Conservation (phyloP, 257 asterid species). For the Ligustrum vulgare region DNA sequence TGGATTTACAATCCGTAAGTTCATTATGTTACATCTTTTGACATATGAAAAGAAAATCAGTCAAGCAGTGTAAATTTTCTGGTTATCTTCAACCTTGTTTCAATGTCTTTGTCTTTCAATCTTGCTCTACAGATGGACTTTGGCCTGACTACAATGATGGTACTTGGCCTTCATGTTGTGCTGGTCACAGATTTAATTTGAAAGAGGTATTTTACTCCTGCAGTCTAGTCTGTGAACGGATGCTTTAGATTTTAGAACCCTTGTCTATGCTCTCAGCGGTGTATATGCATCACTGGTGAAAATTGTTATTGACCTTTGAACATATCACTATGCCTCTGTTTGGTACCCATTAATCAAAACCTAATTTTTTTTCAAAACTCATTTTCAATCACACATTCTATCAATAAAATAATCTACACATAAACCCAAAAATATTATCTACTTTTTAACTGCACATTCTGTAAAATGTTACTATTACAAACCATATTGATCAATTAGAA, state of each 20-base stretch:
- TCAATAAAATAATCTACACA: too few relatives aligned
- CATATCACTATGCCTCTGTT: too few relatives aligned
- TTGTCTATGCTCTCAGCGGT: slow-evolving; percentile 2
- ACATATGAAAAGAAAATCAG: too few relatives aligned
- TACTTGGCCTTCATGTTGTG: slow-evolving; percentile 90
- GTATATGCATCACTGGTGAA: neutral
- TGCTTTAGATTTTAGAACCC: slow-evolving; percentile 12
- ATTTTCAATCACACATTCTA: too few relatives aligned
- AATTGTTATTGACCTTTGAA: slow-evolving; percentile 5
- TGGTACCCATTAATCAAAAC: too few relatives aligned
- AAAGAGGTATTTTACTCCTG: slow-evolving; percentile 48
- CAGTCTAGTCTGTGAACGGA: slow-evolving; percentile 3
- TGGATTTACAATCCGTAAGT: slow-evolving; percentile 87
- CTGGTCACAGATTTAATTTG: slow-evolving; percentile 56
- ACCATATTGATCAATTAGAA: neutral
- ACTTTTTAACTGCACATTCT: too few relatives aligned
- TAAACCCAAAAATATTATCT: too few relatives aligned
- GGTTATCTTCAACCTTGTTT: slow-evolving; percentile 3
- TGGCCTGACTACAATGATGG: slow-evolving; percentile 95
- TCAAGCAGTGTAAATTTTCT: neutral
- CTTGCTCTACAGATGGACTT: slow-evolving; percentile 74
- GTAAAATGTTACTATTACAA: too few relatives aligned
- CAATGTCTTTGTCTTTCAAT: slow-evolving; percentile 15
- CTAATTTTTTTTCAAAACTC: too few relatives aligned
- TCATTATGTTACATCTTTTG: slow-evolving; percentile 17